phyloP scores from a whole-genome alignment of 116 monocot genomes.

The Posidonia oceanica region DNA sequence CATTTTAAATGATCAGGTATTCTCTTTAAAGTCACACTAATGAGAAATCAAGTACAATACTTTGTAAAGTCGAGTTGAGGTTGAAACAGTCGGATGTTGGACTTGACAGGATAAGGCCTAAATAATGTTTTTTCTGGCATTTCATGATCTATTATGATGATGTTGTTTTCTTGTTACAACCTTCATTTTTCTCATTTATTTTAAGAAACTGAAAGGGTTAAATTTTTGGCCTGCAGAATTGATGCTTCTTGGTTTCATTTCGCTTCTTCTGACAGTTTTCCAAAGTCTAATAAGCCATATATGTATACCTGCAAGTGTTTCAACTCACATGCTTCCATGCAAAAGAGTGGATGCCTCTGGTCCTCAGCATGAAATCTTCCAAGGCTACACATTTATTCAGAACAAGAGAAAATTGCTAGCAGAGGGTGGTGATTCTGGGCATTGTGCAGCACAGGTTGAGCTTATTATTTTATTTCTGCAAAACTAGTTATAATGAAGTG shows the following conservation, averaged over 20 bases:
- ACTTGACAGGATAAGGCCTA: too few relatives aligned
- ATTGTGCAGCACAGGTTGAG: conserved; percentile 23
- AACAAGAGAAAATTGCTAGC: conserved; percentile 28
- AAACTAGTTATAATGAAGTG: too few relatives aligned
- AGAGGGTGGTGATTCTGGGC: conserved; percentile 15
- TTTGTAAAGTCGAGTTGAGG: too few relatives aligned
- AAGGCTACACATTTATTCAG: not conserved
- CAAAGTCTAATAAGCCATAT: conserved; percentile 48
- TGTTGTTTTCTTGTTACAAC: not conserved
- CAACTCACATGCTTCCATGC: conserved; percentile 81
- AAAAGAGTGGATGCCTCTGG: conserved; percentile 17
- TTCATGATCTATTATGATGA: not conserved
- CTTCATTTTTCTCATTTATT: not conserved
- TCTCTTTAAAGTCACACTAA: too few relatives aligned
- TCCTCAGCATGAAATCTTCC: conserved; percentile 10
- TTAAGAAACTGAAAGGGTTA: not conserved
- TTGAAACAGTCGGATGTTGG: too few relatives aligned
- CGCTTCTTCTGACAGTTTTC: conserved; percentile 74
- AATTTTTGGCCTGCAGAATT: conserved; percentile 47
- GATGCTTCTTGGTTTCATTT: conserved; percentile 97
- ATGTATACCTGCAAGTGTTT: conserved; percentile 38
- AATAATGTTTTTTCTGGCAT: too few relatives aligned
- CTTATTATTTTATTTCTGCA: not conserved
- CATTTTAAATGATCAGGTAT: too few relatives aligned
- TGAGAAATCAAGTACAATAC: too few relatives aligned